These are phyloP conservation scores for Phaeoacremonium minimum DNA, from an alignment of 2,329 filamentous ascomycete species.

Conservation along the genomic window DNA sequence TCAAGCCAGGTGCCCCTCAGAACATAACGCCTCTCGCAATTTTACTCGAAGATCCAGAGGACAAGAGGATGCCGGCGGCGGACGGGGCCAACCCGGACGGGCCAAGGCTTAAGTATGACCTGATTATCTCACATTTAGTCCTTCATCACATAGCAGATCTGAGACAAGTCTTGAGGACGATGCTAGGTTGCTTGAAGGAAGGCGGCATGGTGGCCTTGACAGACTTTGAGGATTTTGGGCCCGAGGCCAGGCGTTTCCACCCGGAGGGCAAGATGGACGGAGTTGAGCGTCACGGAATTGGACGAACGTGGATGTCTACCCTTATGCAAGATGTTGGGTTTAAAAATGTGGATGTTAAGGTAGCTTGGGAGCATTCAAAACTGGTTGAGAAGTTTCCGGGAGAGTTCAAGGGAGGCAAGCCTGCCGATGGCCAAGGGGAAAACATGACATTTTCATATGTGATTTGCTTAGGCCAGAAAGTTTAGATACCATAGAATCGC, in stretches of 20 bases:
- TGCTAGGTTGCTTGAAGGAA: constrained; percentile 39
- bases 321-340: constrained; percentile 44
- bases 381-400: constrained; percentile 40
- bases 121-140: constrained; percentile 48
- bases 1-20: constrained; percentile 11
- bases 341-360: constrained; percentile 37
- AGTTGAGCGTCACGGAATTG: constrained; percentile 50
- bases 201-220: constrained; percentile 48
- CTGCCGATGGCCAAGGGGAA: too few species aligned
- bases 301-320: constrained; percentile 29
- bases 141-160: constrained; percentile 51
- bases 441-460: too few species aligned
- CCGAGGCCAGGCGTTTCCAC: constrained; percentile 46
- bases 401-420: constrained; percentile 29
- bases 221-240: constrained; percentile 54
- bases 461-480: too few species aligned
- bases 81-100: constrained; percentile 19
- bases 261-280: constrained; percentile 45
- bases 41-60: constrained; percentile 44
- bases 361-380: constrained; percentile 45
- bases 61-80: constrained; percentile 31
- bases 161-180: constrained; percentile 32
- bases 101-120: constrained; percentile 37
- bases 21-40: constrained; percentile 43
- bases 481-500: too few species aligned